Conservation (phyloP, 2,329 filamentous ascomycete genomes). For the Cladophialophora psammophila region DNA sequence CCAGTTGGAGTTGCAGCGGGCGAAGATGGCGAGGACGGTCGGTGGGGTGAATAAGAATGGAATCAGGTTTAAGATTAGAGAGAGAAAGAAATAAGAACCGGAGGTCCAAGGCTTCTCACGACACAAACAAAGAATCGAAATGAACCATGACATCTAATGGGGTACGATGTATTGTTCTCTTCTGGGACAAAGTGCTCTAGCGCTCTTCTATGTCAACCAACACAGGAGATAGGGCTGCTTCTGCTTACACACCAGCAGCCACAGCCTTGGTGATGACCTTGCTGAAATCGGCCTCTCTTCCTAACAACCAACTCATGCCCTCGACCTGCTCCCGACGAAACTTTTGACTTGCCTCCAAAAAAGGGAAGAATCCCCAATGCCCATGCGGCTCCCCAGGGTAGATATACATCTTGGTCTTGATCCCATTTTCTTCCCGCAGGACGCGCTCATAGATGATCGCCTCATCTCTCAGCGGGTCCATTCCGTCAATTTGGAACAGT, state of each 20-base stretch:
- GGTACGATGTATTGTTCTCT: background rate
- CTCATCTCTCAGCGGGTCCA: constrained; percentile 43
- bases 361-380: constrained; percentile 43
- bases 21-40: constrained; percentile 66
- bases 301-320: constrained; percentile 37
- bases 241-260: constrained; percentile 26
- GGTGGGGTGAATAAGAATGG: constrained; percentile 70
- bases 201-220: background rate
- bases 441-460: constrained; percentile 41
- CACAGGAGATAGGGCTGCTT: background rate
- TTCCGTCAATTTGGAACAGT: constrained; percentile 42
- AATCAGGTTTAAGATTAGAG: constrained; percentile 69
- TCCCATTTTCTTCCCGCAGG: constrained; percentile 39
- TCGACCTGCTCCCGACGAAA: constrained; percentile 41
- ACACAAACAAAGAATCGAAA: background rate
- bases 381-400: constrained; percentile 47
- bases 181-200: background rate
- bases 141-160: background rate
- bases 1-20: constrained; percentile 66
- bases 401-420: constrained; percentile 43
- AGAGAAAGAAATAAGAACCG: constrained; percentile 60
- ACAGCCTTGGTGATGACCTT: constrained; percentile 27
- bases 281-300: constrained; percentile 33
- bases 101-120: background rate
- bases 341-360: constrained; percentile 39